A percentile compares a stretch with the other conserved stretches of the same genome.
phyloP scores from a whole-genome alignment of 139 green algal genomes.

The Pleodorina starrii region DNA sequence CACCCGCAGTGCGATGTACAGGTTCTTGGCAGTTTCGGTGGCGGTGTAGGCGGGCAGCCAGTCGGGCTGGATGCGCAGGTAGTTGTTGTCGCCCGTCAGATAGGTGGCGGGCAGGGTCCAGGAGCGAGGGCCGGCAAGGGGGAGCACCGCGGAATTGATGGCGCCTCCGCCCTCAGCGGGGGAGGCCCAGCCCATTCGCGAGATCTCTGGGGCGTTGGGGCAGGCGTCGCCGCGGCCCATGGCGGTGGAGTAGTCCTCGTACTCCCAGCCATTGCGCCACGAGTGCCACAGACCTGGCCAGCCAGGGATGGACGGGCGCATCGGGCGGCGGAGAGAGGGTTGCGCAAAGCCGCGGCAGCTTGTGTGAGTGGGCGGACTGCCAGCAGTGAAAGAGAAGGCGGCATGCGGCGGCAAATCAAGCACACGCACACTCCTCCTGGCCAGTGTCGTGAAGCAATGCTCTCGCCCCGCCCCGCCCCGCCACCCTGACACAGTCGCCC shows the following conservation, averaged over 20 bases:
- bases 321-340: no score
- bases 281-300: conserved; percentile 25
- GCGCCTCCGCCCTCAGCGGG: background rate
- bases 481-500: no score
- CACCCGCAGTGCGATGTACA: background rate
- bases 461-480: no score
- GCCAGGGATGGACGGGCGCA: background rate
- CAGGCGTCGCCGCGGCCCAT: conserved; percentile 39
- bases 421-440: no score
- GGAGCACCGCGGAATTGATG: background rate
- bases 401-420: no score
- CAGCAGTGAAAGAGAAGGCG: no score
- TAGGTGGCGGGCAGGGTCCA: conserved; percentile 44
- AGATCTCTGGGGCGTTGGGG: conserved; percentile 31
- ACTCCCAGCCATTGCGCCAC: background rate
- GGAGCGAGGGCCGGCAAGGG: background rate
- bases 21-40: background rate
- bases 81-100: conserved; percentile 18
- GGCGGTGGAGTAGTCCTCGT: conserved; percentile 16
- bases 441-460: no score
- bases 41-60: background rate
- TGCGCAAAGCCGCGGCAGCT: no score
- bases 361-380: no score
- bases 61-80: background rate
- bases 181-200: conserved; percentile 2